Base-by-base conservation (phyloP, 345 rosid species). In the Linum lewisii region DNA sequence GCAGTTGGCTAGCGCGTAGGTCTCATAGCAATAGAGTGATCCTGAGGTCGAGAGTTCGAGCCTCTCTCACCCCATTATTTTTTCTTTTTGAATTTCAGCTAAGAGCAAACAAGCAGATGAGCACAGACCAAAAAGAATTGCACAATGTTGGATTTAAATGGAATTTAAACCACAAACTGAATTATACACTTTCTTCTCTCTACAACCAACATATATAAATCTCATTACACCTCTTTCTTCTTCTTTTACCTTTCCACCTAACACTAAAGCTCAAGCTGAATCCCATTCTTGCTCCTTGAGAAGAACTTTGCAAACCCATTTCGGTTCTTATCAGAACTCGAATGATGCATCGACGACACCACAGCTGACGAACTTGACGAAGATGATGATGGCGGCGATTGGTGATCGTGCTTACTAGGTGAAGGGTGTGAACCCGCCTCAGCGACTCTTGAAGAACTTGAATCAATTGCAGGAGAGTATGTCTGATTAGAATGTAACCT, bases 231-330 rank as follows among this genome's bases (percentile, higher is more conserved):
- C 8, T 20, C 20, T 54, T 29, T 14, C 50, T 24, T 19, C 29
- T 7, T 22, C 4, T 24, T 8, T 21, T 50, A 19, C 23, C 24
- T 37, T 29, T 60, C 55, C 22, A 13, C 24, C 26, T 18, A 25
- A 51, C 37, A n/a, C 77, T 84, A 88, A 65, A 92, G 84, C 55
- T 83, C 93, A 47, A 88, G 74, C 55, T 88, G 95, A 61, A 92
- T 79, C 61, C 98, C 93, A n/a, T 84, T 86, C 80, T 88, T 86
- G 55, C 86, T 88, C 51, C 90, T 74, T 0, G 90, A 81, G 79
- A 88, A 86, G 51, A 92, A 83, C 42, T 85, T 86, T 1, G 96
- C 96, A 68, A 92, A 92, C 45, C 98, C 96, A 55, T 86, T 84
- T 51, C 90, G 77, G 62, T 76, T 92, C 82, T 85, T 88, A 72